Base-by-base conservation (phyloP, 2,329 filamentous ascomycete species). In the Colletotrichum navitas region DNA sequence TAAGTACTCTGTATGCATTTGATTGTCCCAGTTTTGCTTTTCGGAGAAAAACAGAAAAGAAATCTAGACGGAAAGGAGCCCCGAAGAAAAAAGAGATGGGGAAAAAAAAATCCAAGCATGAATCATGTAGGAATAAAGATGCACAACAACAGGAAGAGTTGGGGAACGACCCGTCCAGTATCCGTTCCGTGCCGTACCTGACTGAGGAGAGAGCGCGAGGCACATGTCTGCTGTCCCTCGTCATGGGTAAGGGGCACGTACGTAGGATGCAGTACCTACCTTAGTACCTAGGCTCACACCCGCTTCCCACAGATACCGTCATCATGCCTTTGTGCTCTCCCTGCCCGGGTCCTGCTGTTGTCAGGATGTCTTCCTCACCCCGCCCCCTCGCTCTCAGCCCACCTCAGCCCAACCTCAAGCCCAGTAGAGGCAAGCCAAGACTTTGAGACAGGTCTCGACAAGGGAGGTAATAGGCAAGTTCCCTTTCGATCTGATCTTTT, bases 401-500 rank as follows among this genome's bases (percentile, higher is more conserved):
- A 52, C 45, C 34, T 39, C 47, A 32, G 32, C 43, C 26, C 52
- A 36, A 52, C 24, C 43, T 36, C 39, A 26, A 41, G 21, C 62
- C 51, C 41, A 43, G 36, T 43, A 60, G 47, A 63, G 41, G 60
- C 34, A 63, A 58, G 68, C 64, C 68, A 68, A 68, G 68, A 26
- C 51, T 58, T 52, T 21, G 21, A 56, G 55, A 54, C 61, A 41
- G 54, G 34, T 51, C 29, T 52, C 32, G n/a, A 52, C 45, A 63
- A 63, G 45, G 45, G 41, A 70, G 24, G 18, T 21, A 41, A 26
- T 66, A 32, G 55, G 36, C 41, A 34, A 32, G 26, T 18, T 54
- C 34, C 26, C 26, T 36, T 36, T 68, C 26, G 55, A 34, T 67
- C 64, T 63, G 58, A 71, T 68, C 64, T 68, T 52, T 52, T 52